A percentile compares a stretch with the other conserved stretches of the same genome.
Conservation (phyloP, 768 basidiomycete genomes). For the Leccinum truebloodii region DNA sequence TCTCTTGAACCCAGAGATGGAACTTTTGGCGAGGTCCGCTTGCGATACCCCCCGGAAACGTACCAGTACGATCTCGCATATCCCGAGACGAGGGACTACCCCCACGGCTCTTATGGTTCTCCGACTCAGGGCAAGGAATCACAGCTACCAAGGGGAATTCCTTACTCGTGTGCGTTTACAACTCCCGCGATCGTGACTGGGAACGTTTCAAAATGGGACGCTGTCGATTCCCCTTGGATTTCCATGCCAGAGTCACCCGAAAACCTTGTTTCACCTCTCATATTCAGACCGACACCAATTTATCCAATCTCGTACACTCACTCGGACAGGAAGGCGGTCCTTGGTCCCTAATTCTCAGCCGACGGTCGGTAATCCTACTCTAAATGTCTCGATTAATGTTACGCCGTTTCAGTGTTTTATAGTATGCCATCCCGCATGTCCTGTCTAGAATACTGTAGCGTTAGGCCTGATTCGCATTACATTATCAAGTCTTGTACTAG, state of each 20-base stretch:
- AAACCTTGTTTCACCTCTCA: constrained; percentile 15
- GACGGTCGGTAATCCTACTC: neutral
- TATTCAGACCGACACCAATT: constrained; percentile 31
- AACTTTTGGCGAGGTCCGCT: constrained; percentile 10
- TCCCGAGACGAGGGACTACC: constrained; percentile 8
- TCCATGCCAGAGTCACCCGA: constrained; percentile 11
- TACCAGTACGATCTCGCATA: constrained; percentile 9
- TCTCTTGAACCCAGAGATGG: constrained; percentile 7
- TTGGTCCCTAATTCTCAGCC: neutral
- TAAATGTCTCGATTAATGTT: neutral
- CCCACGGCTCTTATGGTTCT: constrained; percentile 7
- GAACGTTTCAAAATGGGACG: constrained; percentile 6
- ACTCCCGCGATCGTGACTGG: constrained; percentile 6
- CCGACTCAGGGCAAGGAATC: constrained; percentile 13
- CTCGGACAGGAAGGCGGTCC: constrained; percentile 5
- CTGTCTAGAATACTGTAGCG: constrained; percentile 1
- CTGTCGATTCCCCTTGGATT: neutral
- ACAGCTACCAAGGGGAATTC: constrained; percentile 11
- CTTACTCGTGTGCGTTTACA: constrained; percentile 8
- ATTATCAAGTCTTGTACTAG: neutral
- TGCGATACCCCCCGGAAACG: constrained; percentile 8
- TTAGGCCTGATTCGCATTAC: neutral
- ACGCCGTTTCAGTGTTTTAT: constrained; percentile 12
- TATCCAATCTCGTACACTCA: constrained; percentile 30
- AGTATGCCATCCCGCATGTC: constrained; percentile 10